Base-by-base conservation (phyloP, 306 rosid species). In the Alnus glutinosa region DNA sequence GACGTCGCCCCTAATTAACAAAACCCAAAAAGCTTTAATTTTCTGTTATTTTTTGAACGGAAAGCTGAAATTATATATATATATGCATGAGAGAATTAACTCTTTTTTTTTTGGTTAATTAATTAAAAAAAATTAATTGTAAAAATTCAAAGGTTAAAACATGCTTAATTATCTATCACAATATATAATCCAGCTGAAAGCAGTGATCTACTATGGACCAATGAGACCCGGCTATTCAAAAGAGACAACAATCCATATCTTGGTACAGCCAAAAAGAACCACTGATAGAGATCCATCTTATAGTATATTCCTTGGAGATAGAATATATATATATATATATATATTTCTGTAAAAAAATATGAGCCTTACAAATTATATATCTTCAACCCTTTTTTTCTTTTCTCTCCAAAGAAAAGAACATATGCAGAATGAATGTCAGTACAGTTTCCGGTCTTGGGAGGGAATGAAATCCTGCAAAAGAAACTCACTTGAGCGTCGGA, bases 1-100 rank as follows among this genome's bases (percentile, higher is more conserved):
- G 98, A 91, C 16, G 92, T 86, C 16, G 89, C 97, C 58, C 99
- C 98, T 94, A 73, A 78, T 4, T 3, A 67, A 63, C 49, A 79
- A 69, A 51, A 78, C 51, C 51, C 32, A 19, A 28, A 18, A 71
- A 4, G 7, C 7, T 39, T 39, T 66, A 7, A 66, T 15, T 39
- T 7, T 19, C 5, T 10, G 7, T 64, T 64, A 16, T 13, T 15
- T 36, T 64, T 6, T 36, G 23, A 4, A 63, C 34, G 47, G 8
- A 37, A 19, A 28, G 28, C 19, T 55, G 52, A 0, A 0, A 7
- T 23, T 23, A 23, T 23, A 23, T 23, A 23, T 28, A 7, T 42
- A 42, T 42, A 42, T 42, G 46, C 46, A 42, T 5, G 46, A 42
- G 44, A 39, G 1, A 42, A 42, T 42, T 34, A 1, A 34, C 37